Percentiles rank a stretch among this genome's conserved stretches.
Conservation (phyloP, 2,329 filamentous ascomycete genomes). For the Epichloe gansuensis region DNA sequence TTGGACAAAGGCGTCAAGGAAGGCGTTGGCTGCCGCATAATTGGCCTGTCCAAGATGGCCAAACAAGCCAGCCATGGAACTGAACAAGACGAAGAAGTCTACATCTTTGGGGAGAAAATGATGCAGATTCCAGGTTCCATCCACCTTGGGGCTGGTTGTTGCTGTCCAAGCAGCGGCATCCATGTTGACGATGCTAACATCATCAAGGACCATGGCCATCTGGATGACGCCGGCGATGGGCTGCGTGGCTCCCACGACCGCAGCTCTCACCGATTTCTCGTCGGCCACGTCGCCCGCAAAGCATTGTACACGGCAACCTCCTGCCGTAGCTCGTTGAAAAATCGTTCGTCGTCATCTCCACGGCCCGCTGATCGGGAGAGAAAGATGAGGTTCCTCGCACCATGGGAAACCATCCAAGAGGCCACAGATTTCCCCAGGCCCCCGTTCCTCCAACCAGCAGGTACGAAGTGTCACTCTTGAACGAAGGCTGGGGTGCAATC, state of each 20-base stretch:
- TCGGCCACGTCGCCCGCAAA: too few relatives aligned
- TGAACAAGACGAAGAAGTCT: conserved; percentile 25
- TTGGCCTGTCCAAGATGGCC: conserved; percentile 24
- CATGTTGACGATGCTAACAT: too few relatives aligned
- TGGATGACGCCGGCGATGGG: neutral
- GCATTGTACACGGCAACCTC: too few relatives aligned
- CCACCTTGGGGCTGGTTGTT: conserved; percentile 14
- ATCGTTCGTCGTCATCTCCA: too few relatives aligned
- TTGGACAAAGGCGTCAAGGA: conserved; percentile 25
- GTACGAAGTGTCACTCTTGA: conserved; percentile 15
- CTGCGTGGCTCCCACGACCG: too few relatives aligned
- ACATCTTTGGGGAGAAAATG: conserved; percentile 9
- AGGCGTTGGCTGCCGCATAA: conserved; percentile 29
- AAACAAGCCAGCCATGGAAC: conserved; percentile 20
- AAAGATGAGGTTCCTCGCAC: too few relatives aligned
- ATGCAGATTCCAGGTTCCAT: conserved; percentile 24
- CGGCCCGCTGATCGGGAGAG: too few relatives aligned
- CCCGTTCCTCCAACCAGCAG: neutral
- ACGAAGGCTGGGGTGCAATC: conserved; percentile 11
- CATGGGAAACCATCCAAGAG: too few relatives aligned
- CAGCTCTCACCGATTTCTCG: too few relatives aligned
- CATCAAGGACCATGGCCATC: conserved; percentile 5
- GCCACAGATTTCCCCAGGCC: too few relatives aligned
- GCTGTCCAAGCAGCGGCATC: too few relatives aligned
- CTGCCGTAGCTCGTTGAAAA: too few relatives aligned